A percentile compares a stretch with the other conserved stretches of the same genome.
These are phyloP conservation scores for Caryopteris hybrid DNA, from an alignment of 305 asterid genomes.

Conservation along the genomic window DNA sequence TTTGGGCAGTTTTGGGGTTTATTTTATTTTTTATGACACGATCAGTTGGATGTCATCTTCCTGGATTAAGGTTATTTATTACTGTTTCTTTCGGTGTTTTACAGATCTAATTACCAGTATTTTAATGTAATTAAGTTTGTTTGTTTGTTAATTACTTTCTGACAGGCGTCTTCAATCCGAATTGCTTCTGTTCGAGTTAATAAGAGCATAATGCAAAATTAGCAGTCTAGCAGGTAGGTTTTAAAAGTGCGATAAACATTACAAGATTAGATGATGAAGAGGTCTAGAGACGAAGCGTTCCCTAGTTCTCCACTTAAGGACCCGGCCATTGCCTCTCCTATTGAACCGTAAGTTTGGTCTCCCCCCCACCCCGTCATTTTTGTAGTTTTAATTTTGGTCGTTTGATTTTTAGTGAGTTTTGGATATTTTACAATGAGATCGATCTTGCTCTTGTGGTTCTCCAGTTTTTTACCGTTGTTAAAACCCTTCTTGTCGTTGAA, in stretches of 20 bases:
- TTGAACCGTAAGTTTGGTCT: slow-evolving; percentile 47
- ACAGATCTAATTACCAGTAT: slow-evolving; percentile 42
- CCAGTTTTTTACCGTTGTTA: background rate
- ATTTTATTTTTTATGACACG: slow-evolving; percentile 10
- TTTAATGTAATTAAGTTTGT: slow-evolving; percentile 10
- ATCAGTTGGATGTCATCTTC: slow-evolving; percentile 37
- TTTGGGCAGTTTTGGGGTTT: no score
- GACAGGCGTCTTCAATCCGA: slow-evolving; percentile 26
- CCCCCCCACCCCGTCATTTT: no score
- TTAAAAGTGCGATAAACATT: background rate
- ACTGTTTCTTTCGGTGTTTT: no score
- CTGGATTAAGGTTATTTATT: slow-evolving; percentile 26
- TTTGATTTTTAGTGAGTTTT: background rate
- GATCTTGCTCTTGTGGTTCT: background rate
- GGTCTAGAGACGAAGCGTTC: slow-evolving; percentile 57
- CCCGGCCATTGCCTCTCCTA: slow-evolving; percentile 42
- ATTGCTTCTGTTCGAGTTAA: slow-evolving; percentile 29
- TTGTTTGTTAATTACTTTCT: slow-evolving; percentile 8
- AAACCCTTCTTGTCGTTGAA: background rate
- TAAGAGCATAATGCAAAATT: slow-evolving; percentile 24
- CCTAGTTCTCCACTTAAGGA: slow-evolving; percentile 44
- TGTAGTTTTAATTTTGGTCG: background rate
- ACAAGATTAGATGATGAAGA: slow-evolving; percentile 43
- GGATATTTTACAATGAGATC: slow-evolving; percentile 11
- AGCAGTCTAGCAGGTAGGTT: slow-evolving; percentile 9